phyloP scores from a whole-genome alignment of 1,139 yeast genomes.

The Debaryomyces udenii region DNA sequence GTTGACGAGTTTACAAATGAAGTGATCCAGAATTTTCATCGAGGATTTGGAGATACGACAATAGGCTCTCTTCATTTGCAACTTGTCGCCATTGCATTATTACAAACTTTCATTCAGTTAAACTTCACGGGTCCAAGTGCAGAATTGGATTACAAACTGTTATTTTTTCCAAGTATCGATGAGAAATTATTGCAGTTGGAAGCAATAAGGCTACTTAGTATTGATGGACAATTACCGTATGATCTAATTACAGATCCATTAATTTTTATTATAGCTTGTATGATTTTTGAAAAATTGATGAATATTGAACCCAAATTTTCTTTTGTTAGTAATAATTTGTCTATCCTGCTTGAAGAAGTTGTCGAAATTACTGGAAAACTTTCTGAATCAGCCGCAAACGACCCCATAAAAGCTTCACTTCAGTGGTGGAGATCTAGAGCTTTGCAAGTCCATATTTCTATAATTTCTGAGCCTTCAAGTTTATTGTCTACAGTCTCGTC shows the following conservation, averaged over 20 bases:
- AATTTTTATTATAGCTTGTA: slow-evolving; percentile 48
- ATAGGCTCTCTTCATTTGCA: slow-evolving; percentile 31
- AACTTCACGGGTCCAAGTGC: slow-evolving; percentile 86
- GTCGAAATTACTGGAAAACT: slow-evolving; percentile 21
- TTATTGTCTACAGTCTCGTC: slow-evolving; percentile 46
- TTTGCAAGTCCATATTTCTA: slow-evolving; percentile 60
- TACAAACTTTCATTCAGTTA: slow-evolving; percentile 72
- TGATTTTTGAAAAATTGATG: slow-evolving; percentile 54
- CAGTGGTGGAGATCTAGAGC: slow-evolving; percentile 79
- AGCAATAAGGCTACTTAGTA: slow-evolving; percentile 41
- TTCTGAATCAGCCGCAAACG: slow-evolving; percentile 13
- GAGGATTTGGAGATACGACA: slow-evolving; percentile 15
- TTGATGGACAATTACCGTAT: slow-evolving; percentile 68
- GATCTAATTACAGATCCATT: slow-evolving; percentile 60
- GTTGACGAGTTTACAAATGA: slow-evolving; percentile 24
- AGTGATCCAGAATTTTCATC: slow-evolving; percentile 16
- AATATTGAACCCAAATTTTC: slow-evolving; percentile 33
- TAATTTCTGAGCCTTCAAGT: slow-evolving; percentile 61
- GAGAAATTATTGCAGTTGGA: slow-evolving; percentile 32
- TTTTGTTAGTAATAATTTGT: slow-evolving; percentile 22
- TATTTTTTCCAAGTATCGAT: slow-evolving; percentile 37
- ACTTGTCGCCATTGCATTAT: slow-evolving; percentile 54
- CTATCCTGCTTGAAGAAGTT: slow-evolving; percentile 24
- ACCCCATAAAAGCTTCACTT: slow-evolving; percentile 47
- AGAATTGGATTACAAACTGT: slow-evolving; percentile 35